Conservation (phyloP, 805 yeast species). For the Candida ulmi region DNA sequence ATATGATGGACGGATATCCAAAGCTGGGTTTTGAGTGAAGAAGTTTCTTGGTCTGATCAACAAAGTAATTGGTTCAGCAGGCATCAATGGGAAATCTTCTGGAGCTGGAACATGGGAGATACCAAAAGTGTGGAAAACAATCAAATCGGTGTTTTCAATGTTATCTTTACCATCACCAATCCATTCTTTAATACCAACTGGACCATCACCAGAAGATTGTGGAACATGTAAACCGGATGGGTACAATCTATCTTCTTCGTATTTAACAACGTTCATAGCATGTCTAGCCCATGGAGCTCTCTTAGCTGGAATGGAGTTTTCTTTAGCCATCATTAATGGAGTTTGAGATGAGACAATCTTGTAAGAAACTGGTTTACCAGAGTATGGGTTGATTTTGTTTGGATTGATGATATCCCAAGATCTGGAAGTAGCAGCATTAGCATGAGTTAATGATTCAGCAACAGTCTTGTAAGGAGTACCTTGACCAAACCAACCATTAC, state of each 20-base stretch:
- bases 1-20: conserved; percentile 67
- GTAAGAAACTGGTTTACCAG: conserved; percentile 71
- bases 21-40: conserved; percentile 71
- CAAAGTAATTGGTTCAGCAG: conserved; percentile 74
- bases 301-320: conserved; percentile 68
- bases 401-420: conserved; percentile 80
- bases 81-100: conserved; percentile 88
- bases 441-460: conserved; percentile 57
- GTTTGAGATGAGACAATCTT: conserved; percentile 73
- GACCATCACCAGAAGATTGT: conserved; percentile 68
- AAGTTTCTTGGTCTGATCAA: conserved; percentile 75
- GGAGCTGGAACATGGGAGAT: conserved; percentile 85
- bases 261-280: conserved; percentile 65
- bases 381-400: conserved; percentile 54
- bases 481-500: conserved; percentile 68
- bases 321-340: conserved; percentile 68
- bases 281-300: conserved; percentile 80
- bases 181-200: conserved; percentile 64
- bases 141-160: conserved; percentile 64
- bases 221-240: conserved; percentile 80
- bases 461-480: conserved; percentile 65
- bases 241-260: conserved; percentile 64
- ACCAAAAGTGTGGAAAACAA: conserved; percentile 79
- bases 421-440: conserved; percentile 58
- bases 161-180: conserved; percentile 53